Base-by-base conservation (phyloP, 768 basidiomycete species). In the Panaeolus papilionaceus region DNA sequence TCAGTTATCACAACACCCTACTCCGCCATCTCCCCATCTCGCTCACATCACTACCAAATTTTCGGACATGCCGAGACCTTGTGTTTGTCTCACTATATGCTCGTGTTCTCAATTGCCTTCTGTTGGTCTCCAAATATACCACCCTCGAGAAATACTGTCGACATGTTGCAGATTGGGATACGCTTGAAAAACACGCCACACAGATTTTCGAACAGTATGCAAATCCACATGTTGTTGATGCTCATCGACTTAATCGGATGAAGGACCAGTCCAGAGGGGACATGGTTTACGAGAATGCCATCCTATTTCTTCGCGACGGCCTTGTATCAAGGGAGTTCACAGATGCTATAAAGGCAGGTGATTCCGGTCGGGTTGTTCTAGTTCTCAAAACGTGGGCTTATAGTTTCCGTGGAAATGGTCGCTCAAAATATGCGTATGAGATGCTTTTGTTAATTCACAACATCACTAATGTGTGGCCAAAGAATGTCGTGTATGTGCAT, bases 1-100 rank as follows among this genome's bases (percentile, higher is more conserved):
- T 83, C 4, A 47, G 65, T 2, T 81, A 77, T 64, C 79, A 81
- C 64, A 82, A 82, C 70, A 75, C 75, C 1, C 64, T 70, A 1
- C 76, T 83, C 0, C 63, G 77, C 44, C 75, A 79, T 0, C 73
- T 76, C 4, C 82, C 81, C 0, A 81, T 83, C 26, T 64, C 73
- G 0, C 73, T 82, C 8, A 69, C 78, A 0, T 80, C 80, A 0
- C 75, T 78, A 0, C 81, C 81, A 0, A 71, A 77, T 2, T 78
- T 81, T 62, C 76, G 77, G 0, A 72, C 68, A 4, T 79, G 76
- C 64, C 79, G 79, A 7, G 80, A 82, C 62, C 74, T 83, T 0
- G 65, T 80, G 1, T 78, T 80, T 64, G 71, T 76, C 28, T 78
- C 76, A 0, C 73, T 81, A 1, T 79, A 78, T 70, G 77, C 80